A percentile compares a stretch with the other conserved stretches of the same genome.
These are phyloP conservation scores for Penicillium turbatum DNA, from an alignment of 495 filamentous ascomycete species.

Conservation along the genomic window DNA sequence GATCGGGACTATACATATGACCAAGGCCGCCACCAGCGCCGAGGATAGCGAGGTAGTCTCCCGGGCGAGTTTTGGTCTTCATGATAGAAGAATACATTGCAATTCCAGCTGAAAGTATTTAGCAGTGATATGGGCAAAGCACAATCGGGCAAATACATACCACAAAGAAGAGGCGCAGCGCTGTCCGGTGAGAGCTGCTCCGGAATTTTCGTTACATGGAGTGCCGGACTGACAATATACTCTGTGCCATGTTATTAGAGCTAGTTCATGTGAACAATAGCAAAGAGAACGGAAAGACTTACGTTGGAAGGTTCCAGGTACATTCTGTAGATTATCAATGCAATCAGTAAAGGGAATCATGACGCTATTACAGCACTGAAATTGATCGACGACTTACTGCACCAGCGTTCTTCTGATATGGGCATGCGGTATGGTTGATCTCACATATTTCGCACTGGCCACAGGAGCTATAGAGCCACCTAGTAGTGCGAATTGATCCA, in stretches of 20 bases:
- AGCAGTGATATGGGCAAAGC: background rate
- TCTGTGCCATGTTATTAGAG: slow-evolving; percentile 19
- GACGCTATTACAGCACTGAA: too few relatives aligned
- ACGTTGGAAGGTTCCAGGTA: slow-evolving; percentile 46
- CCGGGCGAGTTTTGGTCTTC: slow-evolving; percentile 38
- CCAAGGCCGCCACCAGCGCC: slow-evolving; percentile 44
- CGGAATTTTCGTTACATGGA: slow-evolving; percentile 39
- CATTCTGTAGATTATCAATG: slow-evolving; percentile 26
- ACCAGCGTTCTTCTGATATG: slow-evolving; percentile 42
- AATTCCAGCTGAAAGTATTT: slow-evolving; percentile 31
- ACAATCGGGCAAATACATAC: slow-evolving; percentile 16
- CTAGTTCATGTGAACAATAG: background rate
- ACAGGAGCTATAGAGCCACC: slow-evolving; percentile 46
- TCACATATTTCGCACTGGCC: slow-evolving; percentile 44
- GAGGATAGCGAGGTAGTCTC: slow-evolving; percentile 40
- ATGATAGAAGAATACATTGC: slow-evolving; percentile 48
- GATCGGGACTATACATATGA: slow-evolving; percentile 32
- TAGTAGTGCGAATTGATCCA: slow-evolving; percentile 3
- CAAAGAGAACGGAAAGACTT: background rate
- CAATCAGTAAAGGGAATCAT: background rate
- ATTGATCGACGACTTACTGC: slow-evolving; percentile 22
- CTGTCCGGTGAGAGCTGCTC: slow-evolving; percentile 28
- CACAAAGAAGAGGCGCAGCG: slow-evolving; percentile 41
- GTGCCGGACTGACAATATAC: slow-evolving; percentile 40
- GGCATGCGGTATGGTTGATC: slow-evolving; percentile 43